phyloP scores from a whole-genome alignment of 352 stramenopile species.

The Globisporangium barbulae region DNA sequence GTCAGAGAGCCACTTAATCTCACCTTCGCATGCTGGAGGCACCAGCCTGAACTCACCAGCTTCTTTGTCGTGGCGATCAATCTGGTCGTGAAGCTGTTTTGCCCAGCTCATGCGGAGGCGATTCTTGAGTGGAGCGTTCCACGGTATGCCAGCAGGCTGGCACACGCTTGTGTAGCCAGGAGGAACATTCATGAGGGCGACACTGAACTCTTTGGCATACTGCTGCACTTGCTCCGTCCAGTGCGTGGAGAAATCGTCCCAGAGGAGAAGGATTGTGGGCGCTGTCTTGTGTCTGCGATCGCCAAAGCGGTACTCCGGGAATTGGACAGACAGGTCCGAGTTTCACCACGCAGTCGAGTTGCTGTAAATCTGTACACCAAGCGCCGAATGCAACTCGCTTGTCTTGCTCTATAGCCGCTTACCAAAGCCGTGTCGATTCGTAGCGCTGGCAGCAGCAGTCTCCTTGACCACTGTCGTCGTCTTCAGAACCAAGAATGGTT shows the following conservation, averaged over 20 bases:
- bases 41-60: not conserved
- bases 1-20: not conserved
- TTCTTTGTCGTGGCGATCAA: not conserved
- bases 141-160: constrained; percentile 10
- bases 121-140: constrained; percentile 12
- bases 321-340: constrained; percentile 21
- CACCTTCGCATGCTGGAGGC: not conserved
- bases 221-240: constrained; percentile 5
- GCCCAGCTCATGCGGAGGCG: constrained; percentile 3
- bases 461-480: constrained; percentile 6
- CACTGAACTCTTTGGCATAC: not conserved
- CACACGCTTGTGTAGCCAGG: constrained; percentile 8
- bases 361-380: constrained; percentile 20
- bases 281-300: not conserved
- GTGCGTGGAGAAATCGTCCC: constrained; percentile 11
- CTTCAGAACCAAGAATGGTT: constrained; percentile 29
- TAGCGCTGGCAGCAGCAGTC: constrained; percentile 13
- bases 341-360: constrained; percentile 34
- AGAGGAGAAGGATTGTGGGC: constrained; percentile 6
- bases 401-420: constrained; percentile 18
- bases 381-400: constrained; percentile 11
- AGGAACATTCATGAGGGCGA: constrained; percentile 10
- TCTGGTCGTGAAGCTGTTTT: constrained; percentile 1
- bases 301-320: constrained; percentile 22
- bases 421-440: constrained; percentile 19